Percentiles rank a stretch among this genome's conserved stretches.
phyloP scores from a whole-genome alignment of 805 yeast genomes.

The Candida michaelii region DNA sequence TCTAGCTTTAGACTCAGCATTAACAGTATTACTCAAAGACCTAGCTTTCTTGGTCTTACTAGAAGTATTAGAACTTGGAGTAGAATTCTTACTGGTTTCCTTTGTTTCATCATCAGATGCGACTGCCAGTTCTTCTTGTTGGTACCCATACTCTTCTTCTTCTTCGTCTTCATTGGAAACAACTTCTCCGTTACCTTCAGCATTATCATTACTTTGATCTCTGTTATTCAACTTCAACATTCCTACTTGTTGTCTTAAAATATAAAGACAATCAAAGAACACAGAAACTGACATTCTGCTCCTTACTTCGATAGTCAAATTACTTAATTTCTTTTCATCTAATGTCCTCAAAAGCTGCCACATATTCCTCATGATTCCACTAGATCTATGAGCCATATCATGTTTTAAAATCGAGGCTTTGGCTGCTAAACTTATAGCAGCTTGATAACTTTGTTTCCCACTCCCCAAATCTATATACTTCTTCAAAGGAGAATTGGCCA shows the following conservation, averaged over 20 bases:
- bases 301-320: slow-evolving; percentile 55
- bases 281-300: slow-evolving; percentile 92
- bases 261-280: slow-evolving; percentile 86
- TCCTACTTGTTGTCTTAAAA: slow-evolving; percentile 83
- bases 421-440: slow-evolving; percentile 66
- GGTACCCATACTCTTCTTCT: slow-evolving; percentile 20
- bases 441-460: slow-evolving; percentile 68
- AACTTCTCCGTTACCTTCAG: slow-evolving; percentile 30
- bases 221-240: slow-evolving; percentile 60
- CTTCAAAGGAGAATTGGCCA: slow-evolving; percentile 73
- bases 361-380: slow-evolving; percentile 90
- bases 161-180: slow-evolving; percentile 24
- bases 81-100: slow-evolving; percentile 29
- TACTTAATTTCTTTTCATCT: slow-evolving; percentile 48
- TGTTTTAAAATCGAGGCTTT: slow-evolving; percentile 85
- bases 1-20: slow-evolving; percentile 73
- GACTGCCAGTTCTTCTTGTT: slow-evolving; percentile 22
- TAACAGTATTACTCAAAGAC: slow-evolving; percentile 52
- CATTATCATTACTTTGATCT: slow-evolving; percentile 26
- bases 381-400: slow-evolving; percentile 88
- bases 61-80: slow-evolving; percentile 40
- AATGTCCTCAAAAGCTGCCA: slow-evolving; percentile 83
- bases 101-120: slow-evolving; percentile 22
- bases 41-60: slow-evolving; percentile 42
- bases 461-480: slow-evolving; percentile 64